These are phyloP conservation scores for Herpetospermum pedunculosum DNA, from an alignment of 306 rosid species.

Conservation along the genomic window DNA sequence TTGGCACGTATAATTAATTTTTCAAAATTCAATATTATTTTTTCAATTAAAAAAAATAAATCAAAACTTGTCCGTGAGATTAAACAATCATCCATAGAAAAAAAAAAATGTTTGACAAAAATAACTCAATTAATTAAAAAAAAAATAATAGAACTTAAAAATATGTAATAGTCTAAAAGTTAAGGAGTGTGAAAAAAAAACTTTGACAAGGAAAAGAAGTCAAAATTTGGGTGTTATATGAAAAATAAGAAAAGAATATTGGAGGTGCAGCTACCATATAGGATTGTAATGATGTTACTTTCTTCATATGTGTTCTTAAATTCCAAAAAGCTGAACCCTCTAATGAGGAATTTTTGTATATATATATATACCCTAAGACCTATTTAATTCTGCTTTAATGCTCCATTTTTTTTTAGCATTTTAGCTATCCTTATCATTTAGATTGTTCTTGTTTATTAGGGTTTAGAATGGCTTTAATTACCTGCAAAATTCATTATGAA, in stretches of 20 bases:
- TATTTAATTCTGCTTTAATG: neutral
- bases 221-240: constrained; percentile 7
- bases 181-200: no score
- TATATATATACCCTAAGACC: neutral
- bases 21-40: no score
- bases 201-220: no score
- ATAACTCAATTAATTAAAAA: no score
- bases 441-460: neutral
- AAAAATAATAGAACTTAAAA: no score
- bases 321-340: constrained; percentile 5
- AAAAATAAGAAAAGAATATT: neutral
- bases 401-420: neutral
- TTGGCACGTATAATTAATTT: no score
- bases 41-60: no score
- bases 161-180: no score
- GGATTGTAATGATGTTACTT: constrained; percentile 6
- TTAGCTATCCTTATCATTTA: neutral
- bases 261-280: neutral
- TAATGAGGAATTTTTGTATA: neutral
- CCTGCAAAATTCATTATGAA: neutral
- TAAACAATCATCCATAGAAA: no score
- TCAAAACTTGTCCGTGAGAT: no score
- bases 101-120: no score
- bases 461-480: neutral
- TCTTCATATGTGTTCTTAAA: constrained; percentile 1